Percentiles rank a stretch among this genome's conserved stretches.
Conservation (phyloP, 345 rosid genomes). For the Eucalyptus cloeziana region DNA sequence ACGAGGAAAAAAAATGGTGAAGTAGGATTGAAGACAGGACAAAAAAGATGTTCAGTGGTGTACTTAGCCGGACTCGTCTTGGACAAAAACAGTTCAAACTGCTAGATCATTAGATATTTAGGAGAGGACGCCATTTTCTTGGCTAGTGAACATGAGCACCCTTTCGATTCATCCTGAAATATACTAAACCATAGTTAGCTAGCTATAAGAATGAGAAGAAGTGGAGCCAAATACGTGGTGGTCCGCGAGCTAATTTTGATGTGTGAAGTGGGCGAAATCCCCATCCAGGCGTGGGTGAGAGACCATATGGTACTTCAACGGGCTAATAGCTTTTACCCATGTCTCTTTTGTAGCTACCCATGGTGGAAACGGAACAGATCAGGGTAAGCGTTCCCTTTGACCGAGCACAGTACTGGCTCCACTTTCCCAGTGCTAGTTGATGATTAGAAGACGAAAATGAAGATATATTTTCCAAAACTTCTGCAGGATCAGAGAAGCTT, state of each 20-base stretch:
- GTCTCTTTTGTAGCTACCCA: not conserved
- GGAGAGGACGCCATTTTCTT: not conserved
- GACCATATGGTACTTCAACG: not conserved
- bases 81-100: not conserved
- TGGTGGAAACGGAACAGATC: not conserved
- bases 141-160: not conserved
- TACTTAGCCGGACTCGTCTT: not conserved
- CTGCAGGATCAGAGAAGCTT: not conserved
- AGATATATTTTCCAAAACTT: not conserved
- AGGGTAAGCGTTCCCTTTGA: not conserved
- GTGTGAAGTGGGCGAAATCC: not conserved
- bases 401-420: not conserved
- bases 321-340: not conserved
- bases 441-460: not conserved
- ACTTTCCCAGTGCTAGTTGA: not conserved
- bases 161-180: not conserved
- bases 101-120: not conserved
- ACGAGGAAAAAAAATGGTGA: not conserved
- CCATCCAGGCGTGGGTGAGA: not conserved
- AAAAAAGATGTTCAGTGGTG: not conserved
- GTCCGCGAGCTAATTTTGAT: not conserved
- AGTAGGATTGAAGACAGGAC: not conserved
- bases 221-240: not conserved
- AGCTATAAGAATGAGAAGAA: not conserved
- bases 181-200: not conserved